phyloP scores from a whole-genome alignment of 192 early-diverging fungal genomes.

The Coemansia sp. region DNA sequence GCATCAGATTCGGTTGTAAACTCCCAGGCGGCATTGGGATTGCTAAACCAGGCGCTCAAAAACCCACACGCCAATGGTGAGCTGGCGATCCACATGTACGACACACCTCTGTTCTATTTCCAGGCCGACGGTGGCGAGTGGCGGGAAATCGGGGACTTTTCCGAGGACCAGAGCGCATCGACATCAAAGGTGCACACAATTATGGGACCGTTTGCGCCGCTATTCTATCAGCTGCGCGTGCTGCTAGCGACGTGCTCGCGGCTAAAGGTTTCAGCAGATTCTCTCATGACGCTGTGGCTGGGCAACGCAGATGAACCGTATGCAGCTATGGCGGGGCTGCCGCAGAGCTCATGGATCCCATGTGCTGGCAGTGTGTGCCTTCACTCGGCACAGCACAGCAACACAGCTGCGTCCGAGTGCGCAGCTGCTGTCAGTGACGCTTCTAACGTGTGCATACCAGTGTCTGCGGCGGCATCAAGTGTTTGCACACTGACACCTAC shows the following conservation, averaged over 20 bases:
- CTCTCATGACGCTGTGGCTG: constrained; percentile 48
- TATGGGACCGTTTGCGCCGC: constrained; percentile 30
- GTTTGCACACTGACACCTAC: constrained; percentile 46
- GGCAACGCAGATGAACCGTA: constrained; percentile 53
- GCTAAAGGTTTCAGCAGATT: constrained; percentile 43
- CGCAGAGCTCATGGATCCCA: constrained; percentile 40
- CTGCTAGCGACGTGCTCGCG: constrained; percentile 48
- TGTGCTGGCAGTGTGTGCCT: constrained; percentile 30
- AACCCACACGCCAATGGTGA: constrained; percentile 45
- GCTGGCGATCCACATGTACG: constrained; percentile 48
- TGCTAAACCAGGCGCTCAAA: constrained; percentile 36
- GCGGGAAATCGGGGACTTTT: constrained; percentile 46
- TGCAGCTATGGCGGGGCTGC: constrained; percentile 25
- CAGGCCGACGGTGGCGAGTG: constrained; percentile 38
- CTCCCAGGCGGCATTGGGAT: constrained; percentile 35
- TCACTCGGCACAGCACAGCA: constrained; percentile 19
- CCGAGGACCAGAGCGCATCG: constrained; percentile 39
- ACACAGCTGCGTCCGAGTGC: background rate
- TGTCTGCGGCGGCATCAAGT: constrained; percentile 37
- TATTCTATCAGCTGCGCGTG: constrained; percentile 47
- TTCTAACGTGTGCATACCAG: constrained; percentile 16
- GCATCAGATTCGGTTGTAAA: constrained; percentile 33
- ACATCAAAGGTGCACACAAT: constrained; percentile 36
- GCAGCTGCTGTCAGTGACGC: background rate
- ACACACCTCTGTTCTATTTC: constrained; percentile 36